Evolutionary conservation across 2,329 filamentous ascomycete species (phyloP).

Genomic region (Thielaviopsis punctulata): DNA sequence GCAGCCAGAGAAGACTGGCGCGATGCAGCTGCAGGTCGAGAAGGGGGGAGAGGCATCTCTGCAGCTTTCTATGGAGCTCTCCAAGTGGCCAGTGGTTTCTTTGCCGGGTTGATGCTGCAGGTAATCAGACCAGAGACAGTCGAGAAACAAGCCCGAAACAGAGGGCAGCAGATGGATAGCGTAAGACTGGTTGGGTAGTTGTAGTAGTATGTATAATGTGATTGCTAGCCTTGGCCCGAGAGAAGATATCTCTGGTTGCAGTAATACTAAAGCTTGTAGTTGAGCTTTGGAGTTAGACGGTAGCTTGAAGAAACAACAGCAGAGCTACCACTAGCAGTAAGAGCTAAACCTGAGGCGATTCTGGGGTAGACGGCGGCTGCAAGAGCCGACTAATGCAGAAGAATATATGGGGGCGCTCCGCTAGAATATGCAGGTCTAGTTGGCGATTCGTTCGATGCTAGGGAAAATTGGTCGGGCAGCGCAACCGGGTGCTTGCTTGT

Average conservation of each 20-base stretch:
- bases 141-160: not conserved
- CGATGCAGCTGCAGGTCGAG: slow-evolving; percentile 5
- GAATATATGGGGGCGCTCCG: not conserved
- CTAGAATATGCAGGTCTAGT: not conserved
- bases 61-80: not conserved
- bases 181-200: not conserved
- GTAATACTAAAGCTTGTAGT: not conserved
- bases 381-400: not conserved
- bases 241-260: not conserved
- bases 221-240: not conserved
- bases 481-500: too few species aligned
- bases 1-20: slow-evolving; percentile 9
- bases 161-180: not conserved
- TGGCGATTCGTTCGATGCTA: not conserved
- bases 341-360: not conserved
- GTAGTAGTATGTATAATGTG: not conserved
- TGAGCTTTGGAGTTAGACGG: not conserved
- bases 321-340: not conserved
- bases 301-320: not conserved
- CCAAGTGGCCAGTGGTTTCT: not conserved
- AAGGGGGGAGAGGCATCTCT: slow-evolving; percentile 3
- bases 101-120: not conserved
- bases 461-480: not conserved
- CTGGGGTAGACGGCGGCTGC: not conserved
- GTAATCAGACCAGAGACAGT: not conserved